Evolutionary conservation across 208 protist genomes (phyloP), one percentile per base, ranked within the genome.

Genomic region (Leishmania braziliensis): DNA sequence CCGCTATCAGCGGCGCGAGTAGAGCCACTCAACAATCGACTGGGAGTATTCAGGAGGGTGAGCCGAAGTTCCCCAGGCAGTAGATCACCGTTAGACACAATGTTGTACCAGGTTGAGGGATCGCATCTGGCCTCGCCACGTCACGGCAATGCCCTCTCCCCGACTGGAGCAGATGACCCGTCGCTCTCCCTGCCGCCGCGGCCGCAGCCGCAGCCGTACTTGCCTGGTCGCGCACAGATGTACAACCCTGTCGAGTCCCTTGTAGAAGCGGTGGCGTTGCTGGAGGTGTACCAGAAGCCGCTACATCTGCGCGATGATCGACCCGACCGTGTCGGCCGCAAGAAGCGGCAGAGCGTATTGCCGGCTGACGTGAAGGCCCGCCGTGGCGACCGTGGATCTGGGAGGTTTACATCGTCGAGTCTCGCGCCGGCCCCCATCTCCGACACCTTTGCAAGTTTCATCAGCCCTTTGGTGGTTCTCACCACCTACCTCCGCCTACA

Each of bases 401-500:
- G 48, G 65, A 58, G 36, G 20, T 20, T 43, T 36, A 29, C 72
- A 20, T 79, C 78, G 63, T 62, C 82, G 48, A 29, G 68, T 75
- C 4, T 82, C 36, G 56, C 82, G 43, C 54, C 73, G 1, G n/a
- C 12, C 39, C 62, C 62, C 43, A 4, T 79, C 63, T 58, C 63
- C 5, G 77, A 81, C 63, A 54, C 82, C 51, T 85, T 85, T 58
- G 92, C 90, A 2, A 71, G 93, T 23, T 86, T 98, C 26, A 72
- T 86, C 18, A 86, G 86, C 33, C 93, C 95, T 48, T 81, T 98
- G 33, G 88, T 93, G n/a, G 63, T 96, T 65, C 58, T 98, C 20
- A 90, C 86, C 26, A 93, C 89, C 50, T 98, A 98, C 85, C 89
- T 95, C 14, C 91, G 91, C 36, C 87, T 98, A 66, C 95, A 98